phyloP scores from a whole-genome alignment of 164 flowering plant species.

The Piper longum region DNA sequence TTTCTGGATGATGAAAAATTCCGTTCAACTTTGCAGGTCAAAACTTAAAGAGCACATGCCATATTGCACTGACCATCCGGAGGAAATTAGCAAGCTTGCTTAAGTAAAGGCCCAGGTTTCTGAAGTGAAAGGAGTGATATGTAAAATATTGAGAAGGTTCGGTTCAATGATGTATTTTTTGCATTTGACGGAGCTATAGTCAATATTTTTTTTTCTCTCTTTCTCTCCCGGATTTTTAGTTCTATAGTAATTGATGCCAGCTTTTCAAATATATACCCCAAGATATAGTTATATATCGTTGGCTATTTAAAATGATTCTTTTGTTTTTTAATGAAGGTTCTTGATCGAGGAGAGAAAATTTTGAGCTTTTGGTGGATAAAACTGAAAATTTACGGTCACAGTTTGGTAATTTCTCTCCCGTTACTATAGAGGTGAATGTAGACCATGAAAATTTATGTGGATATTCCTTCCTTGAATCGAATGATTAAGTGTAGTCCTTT shows the following conservation, averaged over 20 bases:
- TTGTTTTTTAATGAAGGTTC: conserved; percentile 17
- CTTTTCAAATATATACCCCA: neutral
- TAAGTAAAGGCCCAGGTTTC: conserved; percentile 44
- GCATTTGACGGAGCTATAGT: neutral
- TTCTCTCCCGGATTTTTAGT: neutral
- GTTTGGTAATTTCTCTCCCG: conserved; percentile 10
- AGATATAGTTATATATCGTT: no score
- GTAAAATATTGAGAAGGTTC: conserved; percentile 44
- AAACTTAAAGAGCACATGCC: conserved; percentile 43
- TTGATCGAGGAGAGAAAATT: conserved; percentile 45
- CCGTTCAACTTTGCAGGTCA: conserved; percentile 12
- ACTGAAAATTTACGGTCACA: conserved; percentile 42
- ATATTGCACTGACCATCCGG: conserved; percentile 41
- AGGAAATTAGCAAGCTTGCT: conserved; percentile 40
- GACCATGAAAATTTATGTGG: neutral
- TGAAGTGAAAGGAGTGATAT: conserved; percentile 46
- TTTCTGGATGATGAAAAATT: neutral
- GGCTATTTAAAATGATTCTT: neutral
- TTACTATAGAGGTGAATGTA: neutral
- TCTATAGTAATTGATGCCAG: neutral
- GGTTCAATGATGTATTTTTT: neutral
- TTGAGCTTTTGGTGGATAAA: conserved; percentile 38
- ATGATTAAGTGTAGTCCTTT: neutral
- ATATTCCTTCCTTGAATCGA: no score
- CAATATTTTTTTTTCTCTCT: no score